Evolutionary conservation across 2,329 filamentous ascomycete species (phyloP), one percentile per base, ranked within the genome.

Genomic region (Penicillium sp.): DNA sequence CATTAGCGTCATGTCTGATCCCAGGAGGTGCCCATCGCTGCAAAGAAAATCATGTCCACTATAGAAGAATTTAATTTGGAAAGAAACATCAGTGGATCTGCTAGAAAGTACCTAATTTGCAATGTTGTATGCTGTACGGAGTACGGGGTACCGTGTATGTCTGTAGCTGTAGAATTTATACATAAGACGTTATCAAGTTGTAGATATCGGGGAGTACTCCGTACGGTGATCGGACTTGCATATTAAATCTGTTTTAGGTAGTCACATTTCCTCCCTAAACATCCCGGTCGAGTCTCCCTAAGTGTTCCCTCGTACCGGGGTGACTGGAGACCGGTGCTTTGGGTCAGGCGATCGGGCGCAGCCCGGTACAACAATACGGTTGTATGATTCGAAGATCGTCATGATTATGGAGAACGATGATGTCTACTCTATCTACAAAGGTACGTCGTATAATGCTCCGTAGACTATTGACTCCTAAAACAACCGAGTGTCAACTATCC

Each of bases 1-100:
- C 70, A 71, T 71, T 73, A 73, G 70, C 63, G 69, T 50, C 61
- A 61, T 64, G 53, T 62, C 58, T 57, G 58, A 59, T 56, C 53
- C 53, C 35, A 55, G 29, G 38, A 39, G 40, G 55, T 49, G 39
- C 24, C 46, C 37, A 22, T 50, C 40, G 20, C 52, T 55, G 52
- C 52, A 55, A 37, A 50, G 52, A n/a, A 55, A 55, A 50, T 50
- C 52, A 51, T 42, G 45, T 50, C 52, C 51, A 50, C 55, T 37
- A 35, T 55, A 16, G 29, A 29, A n/a, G 24, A 47, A 47, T 37
- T 34, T 50, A 24, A 50, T 51, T 40, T 31, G n/a, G 24, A 31
- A 39, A 48, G 31, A 46, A 14, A 24, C 10, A 9, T 11, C 10
- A 7, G n/a, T 47, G 50, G 22, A 43, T 20, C 32, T 26, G 6